Base-by-base conservation (phyloP, 129 eudicot species). In the Sambucus nigra region DNA sequence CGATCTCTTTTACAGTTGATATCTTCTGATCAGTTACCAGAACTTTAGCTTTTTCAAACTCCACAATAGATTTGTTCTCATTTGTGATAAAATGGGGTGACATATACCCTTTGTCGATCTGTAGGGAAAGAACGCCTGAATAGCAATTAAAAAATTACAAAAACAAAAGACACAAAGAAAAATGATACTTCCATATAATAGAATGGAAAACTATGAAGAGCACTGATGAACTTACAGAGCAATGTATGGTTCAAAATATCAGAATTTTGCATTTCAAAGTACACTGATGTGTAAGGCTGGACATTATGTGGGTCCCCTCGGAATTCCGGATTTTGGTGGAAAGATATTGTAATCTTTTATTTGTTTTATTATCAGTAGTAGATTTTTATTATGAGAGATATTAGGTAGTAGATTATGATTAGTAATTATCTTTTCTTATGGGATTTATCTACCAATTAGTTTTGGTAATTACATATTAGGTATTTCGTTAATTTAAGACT, bases 31-130 rank as follows among this genome's bases (percentile, higher is more conserved):
- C 95, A 8, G 98, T 91, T 57, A 91, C 80, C 52, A 91, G 63
- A 53, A 91, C 77, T 73, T 71, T 79, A 31, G 86, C 78, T 57
- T 81, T 79, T 56, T 81, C 98, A 63, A 81, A 91, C 58, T 91
- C 98, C 67, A 85, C 86, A 2, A 64, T 71, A 7, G 80, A 72
- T 53, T 79, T 91, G 58, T 85, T 79, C 67, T 65, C 73, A 50
- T 91, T 85, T 13, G 88, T 91, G 61, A 91, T 64, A 47, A 91
- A 91, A 49, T 76, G 73, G 25, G 88, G 79, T 2, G 87, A 81
- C 75, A 84, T 69, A 73, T 85, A 91, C 29, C 98, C 98, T 75
- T 85, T 85, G 67, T 85, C 86, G 48, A 91, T 76, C 98, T 91
- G 98, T 72, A 73, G 76, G 68, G 76, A 71, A 66, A 78, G 76